Conservation (phyloP, 306 rosid species). For the Spatholobus suberectus region DNA sequence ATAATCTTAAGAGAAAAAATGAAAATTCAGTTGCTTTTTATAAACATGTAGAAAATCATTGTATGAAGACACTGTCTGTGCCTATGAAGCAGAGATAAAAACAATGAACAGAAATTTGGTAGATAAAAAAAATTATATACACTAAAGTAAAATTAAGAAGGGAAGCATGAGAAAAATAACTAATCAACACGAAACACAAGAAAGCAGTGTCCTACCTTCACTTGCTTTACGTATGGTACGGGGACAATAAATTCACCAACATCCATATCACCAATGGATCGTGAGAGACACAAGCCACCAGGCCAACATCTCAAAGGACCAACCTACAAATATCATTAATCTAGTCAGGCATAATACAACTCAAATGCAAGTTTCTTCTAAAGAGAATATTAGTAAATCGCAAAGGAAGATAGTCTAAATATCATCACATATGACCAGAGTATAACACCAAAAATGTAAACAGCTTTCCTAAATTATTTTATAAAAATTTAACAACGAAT, state of each 20-base stretch:
- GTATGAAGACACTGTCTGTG: slow-evolving; percentile 7
- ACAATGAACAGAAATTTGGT: background rate
- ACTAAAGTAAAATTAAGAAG: slow-evolving; percentile 24
- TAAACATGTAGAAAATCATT: slow-evolving; percentile 7
- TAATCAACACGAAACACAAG: slow-evolving; percentile 15
- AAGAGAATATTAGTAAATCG: slow-evolving; percentile 4
- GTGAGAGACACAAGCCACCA: slow-evolving; percentile 98
- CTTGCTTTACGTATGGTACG: slow-evolving; percentile 95
- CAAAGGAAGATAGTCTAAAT: slow-evolving; percentile 9
- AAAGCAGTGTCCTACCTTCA: slow-evolving; percentile 80
- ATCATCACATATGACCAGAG: slow-evolving; percentile 18
- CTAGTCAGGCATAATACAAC: slow-evolving; percentile 28
- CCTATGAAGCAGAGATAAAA: slow-evolving; percentile 23
- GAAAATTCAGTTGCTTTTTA: background rate
- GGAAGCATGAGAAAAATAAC: slow-evolving; percentile 3
- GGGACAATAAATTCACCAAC: slow-evolving; percentile 97
- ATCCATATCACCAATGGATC: slow-evolving; percentile 96
- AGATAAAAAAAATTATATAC: slow-evolving; percentile 15
- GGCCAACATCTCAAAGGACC: slow-evolving; percentile 99
- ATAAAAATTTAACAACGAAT: background rate
- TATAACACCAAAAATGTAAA: slow-evolving; percentile 16
- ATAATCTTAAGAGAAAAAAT: background rate
- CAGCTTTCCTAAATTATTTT: slow-evolving; percentile 6
- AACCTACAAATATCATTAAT: slow-evolving; percentile 55
- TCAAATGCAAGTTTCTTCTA: slow-evolving; percentile 29